phyloP scores from a whole-genome alignment of 345 rosid species.

The Brassica nigra region DNA sequence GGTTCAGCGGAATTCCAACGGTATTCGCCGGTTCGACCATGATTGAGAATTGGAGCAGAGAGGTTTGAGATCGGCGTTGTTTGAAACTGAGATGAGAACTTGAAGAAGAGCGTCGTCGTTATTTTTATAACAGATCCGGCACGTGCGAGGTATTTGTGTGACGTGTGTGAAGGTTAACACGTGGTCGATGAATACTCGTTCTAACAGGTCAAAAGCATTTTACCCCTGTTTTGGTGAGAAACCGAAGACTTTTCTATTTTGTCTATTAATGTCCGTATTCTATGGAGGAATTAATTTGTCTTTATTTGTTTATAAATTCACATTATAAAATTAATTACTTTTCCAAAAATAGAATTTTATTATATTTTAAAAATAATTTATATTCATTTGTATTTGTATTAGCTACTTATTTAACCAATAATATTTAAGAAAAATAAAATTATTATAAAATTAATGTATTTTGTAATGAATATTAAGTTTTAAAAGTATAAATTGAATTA shows the following conservation, averaged over 20 bases:
- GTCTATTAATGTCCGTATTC: slow-evolving; percentile 27
- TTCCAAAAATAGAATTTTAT: not conserved
- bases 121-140: slow-evolving; percentile 26
- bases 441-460: no score
- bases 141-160: slow-evolving; percentile 16
- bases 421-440: no score
- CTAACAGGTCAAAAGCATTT: slow-evolving; percentile 27
- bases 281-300: slow-evolving; percentile 8
- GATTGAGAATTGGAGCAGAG: not conserved
- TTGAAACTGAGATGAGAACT: slow-evolving; percentile 20
- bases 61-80: slow-evolving; percentile 28
- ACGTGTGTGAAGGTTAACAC: slow-evolving; percentile 23
- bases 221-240: slow-evolving; percentile 28
- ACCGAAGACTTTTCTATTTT: slow-evolving; percentile 38
- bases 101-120: not conserved
- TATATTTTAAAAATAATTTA: no score
- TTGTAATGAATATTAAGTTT: no score
- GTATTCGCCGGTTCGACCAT: slow-evolving; percentile 62
- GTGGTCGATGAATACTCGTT: slow-evolving; percentile 16
- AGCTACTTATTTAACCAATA: no score
- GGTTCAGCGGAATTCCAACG: slow-evolving; percentile 43
- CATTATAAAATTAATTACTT: not conserved
- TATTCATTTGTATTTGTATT: no score
- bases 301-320: not conserved
- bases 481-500: no score